phyloP scores from a whole-genome alignment of 2,329 filamentous ascomycete species.

The Colletotrichum sp. region DNA sequence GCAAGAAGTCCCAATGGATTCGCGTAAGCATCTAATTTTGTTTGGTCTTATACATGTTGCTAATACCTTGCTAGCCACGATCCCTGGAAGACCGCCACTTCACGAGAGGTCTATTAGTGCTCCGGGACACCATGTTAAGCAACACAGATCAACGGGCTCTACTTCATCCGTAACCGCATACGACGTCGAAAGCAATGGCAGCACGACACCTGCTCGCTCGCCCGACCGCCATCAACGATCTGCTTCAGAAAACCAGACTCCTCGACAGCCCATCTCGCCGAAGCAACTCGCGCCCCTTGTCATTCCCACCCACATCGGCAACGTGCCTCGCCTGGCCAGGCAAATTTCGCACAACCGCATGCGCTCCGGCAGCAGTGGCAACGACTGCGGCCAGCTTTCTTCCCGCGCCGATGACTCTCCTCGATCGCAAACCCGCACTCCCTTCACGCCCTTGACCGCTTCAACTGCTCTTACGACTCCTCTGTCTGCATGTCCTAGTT shows the following conservation, averaged over 20 bases:
- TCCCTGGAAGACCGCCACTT: constrained; percentile 67
- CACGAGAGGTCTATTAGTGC: constrained; percentile 70
- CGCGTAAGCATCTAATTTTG: constrained; percentile 56
- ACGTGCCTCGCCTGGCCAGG: constrained; percentile 24
- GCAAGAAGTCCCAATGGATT: constrained; percentile 72
- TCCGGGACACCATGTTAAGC: constrained; percentile 57
- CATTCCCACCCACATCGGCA: constrained; percentile 44
- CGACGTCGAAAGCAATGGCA: neutral
- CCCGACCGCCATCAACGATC: constrained; percentile 20
- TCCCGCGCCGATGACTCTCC: constrained; percentile 53
- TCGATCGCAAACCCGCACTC: constrained; percentile 40
- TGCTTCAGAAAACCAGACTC: constrained; percentile 13
- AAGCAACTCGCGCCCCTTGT: constrained; percentile 62
- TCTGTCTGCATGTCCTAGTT: constrained; percentile 43
- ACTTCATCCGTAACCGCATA: constrained; percentile 33
- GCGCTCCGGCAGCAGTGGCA: constrained; percentile 48
- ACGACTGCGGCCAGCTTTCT: constrained; percentile 44
- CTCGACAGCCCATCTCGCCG: constrained; percentile 48
- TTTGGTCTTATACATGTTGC: neutral
- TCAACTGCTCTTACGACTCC: constrained; percentile 47
- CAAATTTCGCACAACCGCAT: constrained; percentile 51
- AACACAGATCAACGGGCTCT: constrained; percentile 45
- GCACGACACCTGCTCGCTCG: neutral
- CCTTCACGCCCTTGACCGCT: constrained; percentile 49
- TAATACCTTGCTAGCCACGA: constrained; percentile 58